Evolutionary conservation across 495 filamentous ascomycete species (phyloP).

Genomic region (Penicillium atrosanguineum): DNA sequence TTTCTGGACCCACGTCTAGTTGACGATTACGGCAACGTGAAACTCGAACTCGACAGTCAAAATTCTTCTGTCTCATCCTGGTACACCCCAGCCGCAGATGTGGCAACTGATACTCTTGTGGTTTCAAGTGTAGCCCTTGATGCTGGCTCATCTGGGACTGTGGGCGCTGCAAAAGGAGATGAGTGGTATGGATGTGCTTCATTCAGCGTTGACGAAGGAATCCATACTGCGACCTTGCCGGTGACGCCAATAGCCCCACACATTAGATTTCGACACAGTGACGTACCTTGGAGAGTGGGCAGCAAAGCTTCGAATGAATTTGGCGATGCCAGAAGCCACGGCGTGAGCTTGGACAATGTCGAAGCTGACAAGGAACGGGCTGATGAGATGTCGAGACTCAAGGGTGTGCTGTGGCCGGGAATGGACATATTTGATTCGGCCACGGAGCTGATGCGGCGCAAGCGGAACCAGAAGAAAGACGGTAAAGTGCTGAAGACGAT

Average conservation of each 20-base stretch:
- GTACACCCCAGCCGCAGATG: constrained; percentile 1
- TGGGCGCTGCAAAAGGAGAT: not conserved
- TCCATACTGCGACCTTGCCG: constrained; percentile 11
- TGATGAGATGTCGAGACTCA: constrained; percentile 54
- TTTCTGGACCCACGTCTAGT: constrained; percentile 39
- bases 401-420: constrained; percentile 75
- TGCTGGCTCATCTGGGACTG: not conserved
- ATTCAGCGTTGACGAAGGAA: constrained; percentile 6
- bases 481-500: constrained; percentile 66
- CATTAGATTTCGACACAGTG: not conserved
- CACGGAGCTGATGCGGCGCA: constrained; percentile 69
- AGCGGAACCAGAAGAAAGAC: constrained; percentile 85
- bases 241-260: constrained; percentile 21
- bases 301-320: constrained; percentile 14
- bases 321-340: not conserved
- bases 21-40: constrained; percentile 7
- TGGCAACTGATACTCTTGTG: not conserved
- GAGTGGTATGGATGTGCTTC: constrained; percentile 17
- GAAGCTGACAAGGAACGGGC: constrained; percentile 30
- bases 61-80: not conserved
- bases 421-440: constrained; percentile 91
- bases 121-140: not conserved
- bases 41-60: constrained; percentile 1
- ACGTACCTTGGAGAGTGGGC: not conserved
- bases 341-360: not conserved